Base-by-base conservation (phyloP, 768 basidiomycete genomes). In the Pleurotus eryngii region DNA sequence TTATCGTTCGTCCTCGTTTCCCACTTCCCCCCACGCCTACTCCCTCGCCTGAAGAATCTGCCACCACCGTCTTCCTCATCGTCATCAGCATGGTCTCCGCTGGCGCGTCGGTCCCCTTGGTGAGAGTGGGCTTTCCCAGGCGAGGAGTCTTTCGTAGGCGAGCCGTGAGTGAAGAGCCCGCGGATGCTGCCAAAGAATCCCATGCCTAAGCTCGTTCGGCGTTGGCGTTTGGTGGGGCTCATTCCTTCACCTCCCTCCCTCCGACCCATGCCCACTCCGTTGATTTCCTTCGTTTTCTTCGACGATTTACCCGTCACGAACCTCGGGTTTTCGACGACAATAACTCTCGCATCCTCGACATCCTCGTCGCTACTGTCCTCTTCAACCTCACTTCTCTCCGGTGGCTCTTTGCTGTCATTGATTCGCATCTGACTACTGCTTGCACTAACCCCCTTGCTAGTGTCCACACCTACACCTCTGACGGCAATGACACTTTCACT, bases 241-340 rank as follows among this genome's bases (percentile, higher is more conserved):
- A 17, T 22, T 3, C 26, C 24, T 17, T 7, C 22, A 11, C 24
- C n/a, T 17, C 26, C 27, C 1, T 3, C 18, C 14, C 54, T 39
- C 30, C 30, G 8, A 3, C 30, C 30, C 11, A 35, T 35, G 30
- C 30, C 30, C 30, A 35, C 8, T 8, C 30, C 30, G 11, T 35
- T 35, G 1, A 9, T 35, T 9, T 35, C 30, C 9, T 35, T 35
- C 11, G 1, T 9, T 11, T 35, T 35, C 30, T 35, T 35, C 30
- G 30, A 35, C 30, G 30, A 35, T 35, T 11, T 35, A 2, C 30
- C 30, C 4, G 62, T 51, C 24, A 72, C 66, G 57, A 81, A 85
- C 22, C 79, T 74, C 12, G 81, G 77, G 60, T 86, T 86, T 62
- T 85, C 85, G n/a, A 81, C 76, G 4, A 84, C 72, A 42, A 70